Evolutionary conservation across 352 stramenopile genomes (phyloP), one percentile per base, ranked within the genome.

Genomic region (Saprolegnia diclina): DNA sequence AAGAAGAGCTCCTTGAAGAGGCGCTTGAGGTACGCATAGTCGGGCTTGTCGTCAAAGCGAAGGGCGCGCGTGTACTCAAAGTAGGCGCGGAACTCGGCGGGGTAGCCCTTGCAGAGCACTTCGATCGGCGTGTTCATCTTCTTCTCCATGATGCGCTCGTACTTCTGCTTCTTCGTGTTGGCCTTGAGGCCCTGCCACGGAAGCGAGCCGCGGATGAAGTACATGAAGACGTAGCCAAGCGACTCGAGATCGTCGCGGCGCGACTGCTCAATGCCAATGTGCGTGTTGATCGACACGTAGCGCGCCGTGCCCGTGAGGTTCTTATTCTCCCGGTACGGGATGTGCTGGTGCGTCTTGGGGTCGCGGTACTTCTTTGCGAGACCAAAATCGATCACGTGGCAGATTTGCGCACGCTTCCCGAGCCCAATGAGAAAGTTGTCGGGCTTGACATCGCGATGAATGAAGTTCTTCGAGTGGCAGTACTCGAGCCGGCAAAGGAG

Each of bases 131-230:
- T 74, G 65, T 72, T 77, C 87, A 98, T 97, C 78, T 98, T 98
- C 54, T 90, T 87, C 71, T 98, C 92, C 90, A 97, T 97, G 76
- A 98, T 98, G 40, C 91, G 85, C 72, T 97, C 83, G 74, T 98
- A 98, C 79, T 98, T 98, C 76, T 98, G 90, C 67, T 97, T 98
- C 78, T 98, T 98, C 7, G 91, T 98, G 65, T 97, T 97, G 38
- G 92, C 93, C 76, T 97, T 97, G 57, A 98, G 81, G 50, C 92
- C 93, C 78, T 98, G 94, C 94, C 94, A 98, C 10, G 94, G 94
- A 2, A 98, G 73, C 1, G 77, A 90, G n/a, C 94, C 94, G 11
- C 89, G 73, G 56, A 97, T 91, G 74, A 98, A 97, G 66, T 93
- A 95, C 1, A 95, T 81, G 10, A 95, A 74, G 55, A 95, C 82